Base-by-base conservation (phyloP, 73 alveolate species). In the Paraurostyla sp. region DNA sequence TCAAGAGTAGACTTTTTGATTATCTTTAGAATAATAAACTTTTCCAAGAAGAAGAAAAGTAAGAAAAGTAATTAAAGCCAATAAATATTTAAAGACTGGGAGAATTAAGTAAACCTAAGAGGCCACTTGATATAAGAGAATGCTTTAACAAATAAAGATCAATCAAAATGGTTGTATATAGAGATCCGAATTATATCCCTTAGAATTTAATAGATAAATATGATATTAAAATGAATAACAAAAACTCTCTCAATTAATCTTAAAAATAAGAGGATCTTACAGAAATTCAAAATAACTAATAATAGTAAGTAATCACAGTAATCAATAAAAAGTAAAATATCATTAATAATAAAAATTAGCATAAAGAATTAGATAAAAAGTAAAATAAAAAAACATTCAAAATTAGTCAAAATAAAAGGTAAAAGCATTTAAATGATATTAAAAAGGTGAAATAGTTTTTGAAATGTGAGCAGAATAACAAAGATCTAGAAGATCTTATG, bases 81-180 rank as follows among this genome's bases (percentile, higher is more conserved):
- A 40, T 73, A 2, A 73, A 73, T 25, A 29, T 48, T 23, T 43
- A 45, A 45, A 73, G 86, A 49, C 50, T 73, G 18, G 71, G 52
- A 23, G 86, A 73, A 48, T 33, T 73, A 22, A 73, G 86, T 38
- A 73, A 73, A 49, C 86, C 86, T 6, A 40, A 38, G 20, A 49
- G 71, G 27, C 71, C 86, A 1, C 27, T 73, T 20, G 86, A 73
- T 48, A n/a, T 48, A 0, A 73, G 27, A 45, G 86, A 73, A 23
- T 73, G 86, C 50, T 73, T 73, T 73, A 36, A 2, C 3, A 6
- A 27, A 11, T 23, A 73, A 45, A 48, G 46, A 45, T 33, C 68
- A 0, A n/a, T 0, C 25, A 73, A 73, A 29, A 15, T 73, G 42
- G 29, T 73, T 1, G 86, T 73, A 2, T 45, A 16, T 32, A 73